Base-by-base conservation (phyloP, 2,329 filamentous ascomycete species). In the Botrytis sinoallii region DNA sequence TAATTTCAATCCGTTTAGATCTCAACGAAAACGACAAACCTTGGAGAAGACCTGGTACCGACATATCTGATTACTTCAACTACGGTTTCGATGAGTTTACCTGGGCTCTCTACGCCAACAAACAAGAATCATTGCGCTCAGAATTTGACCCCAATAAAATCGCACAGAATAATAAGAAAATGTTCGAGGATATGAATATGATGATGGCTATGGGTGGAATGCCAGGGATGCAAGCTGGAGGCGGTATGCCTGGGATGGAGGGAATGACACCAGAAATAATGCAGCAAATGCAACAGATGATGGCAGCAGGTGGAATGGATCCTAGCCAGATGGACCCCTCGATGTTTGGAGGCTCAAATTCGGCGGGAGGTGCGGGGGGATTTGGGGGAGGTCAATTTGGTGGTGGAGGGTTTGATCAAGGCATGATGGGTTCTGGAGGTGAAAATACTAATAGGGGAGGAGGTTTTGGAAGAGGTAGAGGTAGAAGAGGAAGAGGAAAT, bases 71-170 rank as follows among this genome's bases (percentile, higher is more conserved):
- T 82, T 98, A 97, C 84, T 98, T 98, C 88, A 98, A 98, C 85
- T 98, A 98, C 83, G 95, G 95, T 74, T 98, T 98, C 81, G 95
- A 98, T 84, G 95, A 98, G 83, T 98, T 98, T 83, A 97, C 95
- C 1, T 99, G 96, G 96, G 93, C 95, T 9, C 89, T 95, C 71
- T 99, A 99, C 82, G 94, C 95, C 46, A 86, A 94, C 74, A 97
- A 97, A 80, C 96, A 98, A 82, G 91, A 96, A 77, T 86, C 86
- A 38, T 87, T 98, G 79, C 89, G 92, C 29, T 89, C 89, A 77
- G 93, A 95, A 78, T 93, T 94, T 77, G 89, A 89, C 73, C 89
- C 92, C 66, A 89, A 91, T 61, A 85, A 86, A 61, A 87, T 91
- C 70, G 87, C 88, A 32, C 84, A 85, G 71, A 90, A 87, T 77